A percentile compares a stretch with the other conserved stretches of the same genome.
Conservation (phyloP, 2,329 filamentous ascomycete species). For the Talaromyces sp. region DNA sequence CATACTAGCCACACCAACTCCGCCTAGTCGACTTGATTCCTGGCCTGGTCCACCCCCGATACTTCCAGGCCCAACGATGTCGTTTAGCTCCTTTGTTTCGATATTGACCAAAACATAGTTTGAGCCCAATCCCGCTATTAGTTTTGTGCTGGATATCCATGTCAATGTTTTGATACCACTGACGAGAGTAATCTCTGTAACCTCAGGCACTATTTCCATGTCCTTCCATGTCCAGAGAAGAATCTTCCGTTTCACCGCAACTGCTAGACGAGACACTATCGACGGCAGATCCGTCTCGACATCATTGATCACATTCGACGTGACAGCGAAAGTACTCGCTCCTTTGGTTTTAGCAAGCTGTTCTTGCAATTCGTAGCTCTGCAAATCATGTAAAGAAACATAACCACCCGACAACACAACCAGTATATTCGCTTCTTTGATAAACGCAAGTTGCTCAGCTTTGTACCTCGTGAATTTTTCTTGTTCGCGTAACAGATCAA, state of each 20-base stretch:
- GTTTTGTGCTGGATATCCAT: constrained; percentile 82
- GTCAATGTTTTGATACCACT: constrained; percentile 85
- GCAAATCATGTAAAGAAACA: constrained; percentile 84
- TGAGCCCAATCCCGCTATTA: constrained; percentile 86
- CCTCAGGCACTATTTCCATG: constrained; percentile 74
- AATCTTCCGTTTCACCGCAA: constrained; percentile 87
- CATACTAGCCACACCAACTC: constrained; percentile 82
- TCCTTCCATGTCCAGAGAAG: constrained; percentile 95
- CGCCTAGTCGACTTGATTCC: constrained; percentile 73
- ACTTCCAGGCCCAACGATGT: constrained; percentile 74
- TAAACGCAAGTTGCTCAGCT: constrained; percentile 89
- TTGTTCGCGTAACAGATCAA: constrained; percentile 83
- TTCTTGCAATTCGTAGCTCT: constrained; percentile 78
- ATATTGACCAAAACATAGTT: constrained; percentile 90
- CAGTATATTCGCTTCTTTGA: constrained; percentile 90
- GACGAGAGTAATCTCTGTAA: constrained; percentile 71
- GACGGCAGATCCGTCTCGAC: constrained; percentile 80
- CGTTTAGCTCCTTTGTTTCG: constrained; percentile 66
- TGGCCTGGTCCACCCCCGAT: constrained; percentile 63
- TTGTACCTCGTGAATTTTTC: constrained; percentile 90
- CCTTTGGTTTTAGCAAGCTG: constrained; percentile 80
- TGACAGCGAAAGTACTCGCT: constrained; percentile 85
- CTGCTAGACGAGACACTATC: constrained; percentile 86
- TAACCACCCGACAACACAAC: constrained; percentile 87
- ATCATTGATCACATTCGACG: constrained; percentile 93